phyloP scores from a whole-genome alignment of 345 rosid genomes.

The Melaleuca quinquenervia region DNA sequence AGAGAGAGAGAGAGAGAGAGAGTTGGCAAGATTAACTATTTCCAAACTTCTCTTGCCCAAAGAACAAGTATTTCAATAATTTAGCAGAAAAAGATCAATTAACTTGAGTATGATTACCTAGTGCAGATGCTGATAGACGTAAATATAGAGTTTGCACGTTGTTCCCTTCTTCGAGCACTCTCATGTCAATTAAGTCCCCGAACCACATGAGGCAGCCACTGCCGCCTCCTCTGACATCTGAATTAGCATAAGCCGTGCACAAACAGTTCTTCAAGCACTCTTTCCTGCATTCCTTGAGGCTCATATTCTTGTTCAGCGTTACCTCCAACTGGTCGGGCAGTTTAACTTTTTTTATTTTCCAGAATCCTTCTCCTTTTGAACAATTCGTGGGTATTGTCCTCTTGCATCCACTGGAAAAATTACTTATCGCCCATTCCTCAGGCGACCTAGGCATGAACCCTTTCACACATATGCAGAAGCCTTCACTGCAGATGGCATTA shows the following conservation, averaged over 20 bases:
- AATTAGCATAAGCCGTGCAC: slow-evolving; percentile 16
- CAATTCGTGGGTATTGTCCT: neutral
- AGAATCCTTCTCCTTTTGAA: neutral
- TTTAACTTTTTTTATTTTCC: neutral
- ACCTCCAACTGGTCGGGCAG: slow-evolving; percentile 5
- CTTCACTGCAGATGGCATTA: neutral
- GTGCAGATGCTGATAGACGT: slow-evolving; percentile 4
- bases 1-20: too few species aligned
- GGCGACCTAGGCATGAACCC: slow-evolving; percentile 22
- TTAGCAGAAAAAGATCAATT: neutral
- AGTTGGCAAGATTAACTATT: neutral
- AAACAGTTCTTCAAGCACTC: slow-evolving; percentile 16
- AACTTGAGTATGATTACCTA: slow-evolving; percentile 1
- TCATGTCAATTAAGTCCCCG: slow-evolving; percentile 14
- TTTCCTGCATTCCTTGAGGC: slow-evolving; percentile 5
- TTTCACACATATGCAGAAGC: slow-evolving; percentile 11
- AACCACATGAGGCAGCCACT: slow-evolving; percentile 27
- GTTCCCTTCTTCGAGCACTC: neutral
- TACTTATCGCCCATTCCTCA: slow-evolving; percentile 9
- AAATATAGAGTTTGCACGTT: slow-evolving; percentile 14
- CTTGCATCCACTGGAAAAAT: slow-evolving; percentile 5
- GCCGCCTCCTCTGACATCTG: slow-evolving; percentile 6
- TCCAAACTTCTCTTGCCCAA: neutral
- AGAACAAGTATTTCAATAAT: neutral
- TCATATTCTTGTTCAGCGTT: slow-evolving; percentile 1